phyloP scores from a whole-genome alignment of 2,329 filamentous ascomycete species.

The Botrytis deweyae region DNA sequence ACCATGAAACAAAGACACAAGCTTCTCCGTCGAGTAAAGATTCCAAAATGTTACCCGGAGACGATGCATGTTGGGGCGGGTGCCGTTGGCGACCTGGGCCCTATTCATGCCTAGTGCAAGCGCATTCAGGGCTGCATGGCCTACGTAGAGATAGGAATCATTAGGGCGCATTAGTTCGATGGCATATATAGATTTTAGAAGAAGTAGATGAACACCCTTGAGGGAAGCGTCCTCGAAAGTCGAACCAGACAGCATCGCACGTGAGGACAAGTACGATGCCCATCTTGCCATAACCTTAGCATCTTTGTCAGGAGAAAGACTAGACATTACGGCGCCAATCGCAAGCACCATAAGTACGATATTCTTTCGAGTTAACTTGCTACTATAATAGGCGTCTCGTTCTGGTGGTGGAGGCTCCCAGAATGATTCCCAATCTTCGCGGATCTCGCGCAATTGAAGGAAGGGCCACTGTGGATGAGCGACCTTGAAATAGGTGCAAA shows the following conservation, averaged over 20 bases:
- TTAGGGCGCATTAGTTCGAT: slow-evolving; percentile 1
- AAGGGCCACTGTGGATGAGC: neutral
- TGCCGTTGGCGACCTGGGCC: slow-evolving; percentile 8
- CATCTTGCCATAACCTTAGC: slow-evolving; percentile 9
- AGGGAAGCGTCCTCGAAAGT: slow-evolving; percentile 4
- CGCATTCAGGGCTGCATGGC: neutral
- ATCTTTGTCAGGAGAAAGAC: slow-evolving; percentile 4
- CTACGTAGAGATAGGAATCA: neutral
- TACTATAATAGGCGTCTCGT: slow-evolving; percentile 8
- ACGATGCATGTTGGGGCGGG: neutral
- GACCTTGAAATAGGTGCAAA: neutral
- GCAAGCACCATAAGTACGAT: neutral
- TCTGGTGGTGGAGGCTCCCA: slow-evolving; percentile 3
- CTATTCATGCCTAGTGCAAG: neutral
- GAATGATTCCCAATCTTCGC: neutral
- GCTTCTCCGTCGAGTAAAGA: slow-evolving; percentile 5
- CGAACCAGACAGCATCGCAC: slow-evolving; percentile 2
- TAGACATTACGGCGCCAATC: slow-evolving; percentile 1
- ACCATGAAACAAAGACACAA: neutral
- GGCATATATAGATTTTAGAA: neutral
- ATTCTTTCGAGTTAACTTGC: neutral
- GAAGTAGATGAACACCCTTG: slow-evolving; percentile 1
- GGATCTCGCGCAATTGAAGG: neutral
- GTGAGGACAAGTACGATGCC: neutral
- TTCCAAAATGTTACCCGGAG: slow-evolving; percentile 5